Percentiles rank a stretch among this genome's conserved stretches.
These are phyloP conservation scores for Fusarium sp. DNA, from an alignment of 2,329 filamentous ascomycete species.

Conservation along the genomic window DNA sequence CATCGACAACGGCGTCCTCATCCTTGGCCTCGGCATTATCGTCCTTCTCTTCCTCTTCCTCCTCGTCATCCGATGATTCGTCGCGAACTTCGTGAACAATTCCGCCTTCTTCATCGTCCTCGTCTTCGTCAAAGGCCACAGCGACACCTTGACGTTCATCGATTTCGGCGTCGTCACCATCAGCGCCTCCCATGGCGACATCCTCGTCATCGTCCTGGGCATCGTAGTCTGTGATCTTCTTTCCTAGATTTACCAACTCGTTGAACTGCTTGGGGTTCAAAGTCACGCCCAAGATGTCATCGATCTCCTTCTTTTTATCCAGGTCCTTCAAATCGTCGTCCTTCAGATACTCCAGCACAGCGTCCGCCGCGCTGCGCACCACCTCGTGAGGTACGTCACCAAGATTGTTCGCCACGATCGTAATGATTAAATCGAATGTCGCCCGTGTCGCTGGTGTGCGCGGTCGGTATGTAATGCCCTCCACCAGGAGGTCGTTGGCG, in stretches of 20 bases:
- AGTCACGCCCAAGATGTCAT: constrained; percentile 85
- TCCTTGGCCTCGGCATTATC: constrained; percentile 60
- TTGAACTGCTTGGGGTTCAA: constrained; percentile 93
- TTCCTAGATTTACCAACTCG: constrained; percentile 92
- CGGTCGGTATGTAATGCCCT: constrained; percentile 90
- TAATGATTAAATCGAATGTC: constrained; percentile 93
- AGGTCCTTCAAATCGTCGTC: constrained; percentile 96
- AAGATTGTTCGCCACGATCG: constrained; percentile 84
- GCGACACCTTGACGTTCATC: constrained; percentile 97
- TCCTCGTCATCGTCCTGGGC: constrained; percentile 94
- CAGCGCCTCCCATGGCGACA: constrained; percentile 72
- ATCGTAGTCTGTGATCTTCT: constrained; percentile 99
- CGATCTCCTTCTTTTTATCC: constrained; percentile 97
- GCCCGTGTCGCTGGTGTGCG: constrained; percentile 89
- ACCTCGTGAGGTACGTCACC: constrained; percentile 94
- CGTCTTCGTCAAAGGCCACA: constrained; percentile 93
- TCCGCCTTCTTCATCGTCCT: constrained; percentile 81
- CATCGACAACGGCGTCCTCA: constrained; percentile 63
- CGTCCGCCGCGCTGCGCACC: constrained; percentile 92
- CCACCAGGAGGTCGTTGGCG: constrained; percentile 83
- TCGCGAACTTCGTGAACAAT: constrained; percentile 88
- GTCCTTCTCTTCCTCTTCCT: constrained; percentile 69
- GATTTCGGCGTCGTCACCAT: constrained; percentile 74
- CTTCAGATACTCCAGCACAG: constrained; percentile 88
- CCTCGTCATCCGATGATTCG: constrained; percentile 83